A percentile compares a stretch with the other conserved stretches of the same genome.
Evolutionary conservation across 1,284 basidiomycete species (phyloP).

Genomic region (Trametes polyzona): DNA sequence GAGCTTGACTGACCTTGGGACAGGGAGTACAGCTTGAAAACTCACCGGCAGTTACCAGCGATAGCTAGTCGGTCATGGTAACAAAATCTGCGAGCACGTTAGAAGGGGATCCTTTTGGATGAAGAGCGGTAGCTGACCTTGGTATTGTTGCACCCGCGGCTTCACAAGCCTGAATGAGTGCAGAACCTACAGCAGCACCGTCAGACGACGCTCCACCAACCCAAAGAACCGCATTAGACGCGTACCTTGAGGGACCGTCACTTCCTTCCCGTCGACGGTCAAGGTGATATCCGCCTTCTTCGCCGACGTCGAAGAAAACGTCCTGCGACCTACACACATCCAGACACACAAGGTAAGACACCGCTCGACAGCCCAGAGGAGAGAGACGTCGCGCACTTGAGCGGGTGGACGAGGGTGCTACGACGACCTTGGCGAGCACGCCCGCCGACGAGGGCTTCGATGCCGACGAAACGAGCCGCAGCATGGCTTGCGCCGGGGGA

Average conservation of each 20-base stretch:
- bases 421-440: conserved; percentile 64
- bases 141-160: conserved; percentile 82
- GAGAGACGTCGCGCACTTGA: conserved; percentile 39
- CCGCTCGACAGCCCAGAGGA: neutral
- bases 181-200: conserved; percentile 65
- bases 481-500: conserved; percentile 45
- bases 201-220: conserved; percentile 13
- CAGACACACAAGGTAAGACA: neutral
- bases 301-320: conserved; percentile 66
- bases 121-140: conserved; percentile 49
- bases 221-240: conserved; percentile 8
- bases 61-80: conserved; percentile 95
- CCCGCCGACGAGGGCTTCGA: conserved; percentile 63
- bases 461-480: conserved; percentile 62
- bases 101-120: conserved; percentile 9
- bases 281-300: conserved; percentile 83
- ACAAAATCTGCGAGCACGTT: conserved; percentile 68
- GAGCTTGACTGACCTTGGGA: neutral
- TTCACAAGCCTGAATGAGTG: conserved; percentile 96
- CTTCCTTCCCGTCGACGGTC: conserved; percentile 92
- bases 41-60: conserved; percentile 93
- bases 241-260: conserved; percentile 89
- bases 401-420: conserved; percentile 45
- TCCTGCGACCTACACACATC: conserved; percentile 49
- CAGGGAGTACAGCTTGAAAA: conserved; percentile 12